These are phyloP conservation scores for Ustilago loliicola DNA, from an alignment of 1,284 basidiomycete species.

Conservation along the genomic window DNA sequence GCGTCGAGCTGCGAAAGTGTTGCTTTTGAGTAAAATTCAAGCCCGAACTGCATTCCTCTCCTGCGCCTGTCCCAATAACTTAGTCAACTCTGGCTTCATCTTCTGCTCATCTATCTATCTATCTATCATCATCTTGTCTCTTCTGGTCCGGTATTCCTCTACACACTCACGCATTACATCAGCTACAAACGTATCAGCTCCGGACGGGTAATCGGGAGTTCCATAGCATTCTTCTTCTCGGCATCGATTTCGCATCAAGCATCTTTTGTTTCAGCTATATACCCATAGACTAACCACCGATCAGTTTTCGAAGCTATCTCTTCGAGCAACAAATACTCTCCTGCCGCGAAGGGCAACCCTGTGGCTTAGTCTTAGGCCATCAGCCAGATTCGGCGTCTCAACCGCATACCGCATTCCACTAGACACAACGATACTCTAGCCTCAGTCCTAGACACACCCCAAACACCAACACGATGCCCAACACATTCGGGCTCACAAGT, in stretches of 20 bases:
- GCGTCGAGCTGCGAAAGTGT: slow-evolving; percentile 20
- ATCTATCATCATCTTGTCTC: slow-evolving; percentile 8
- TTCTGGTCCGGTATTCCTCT: not conserved
- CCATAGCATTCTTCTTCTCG: not conserved
- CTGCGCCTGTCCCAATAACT: not conserved
- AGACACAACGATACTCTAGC: not conserved
- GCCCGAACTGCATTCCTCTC: slow-evolving; percentile 10
- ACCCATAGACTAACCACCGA: not conserved
- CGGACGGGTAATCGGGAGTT: not conserved
- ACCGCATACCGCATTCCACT: not conserved
- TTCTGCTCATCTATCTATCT: not conserved
- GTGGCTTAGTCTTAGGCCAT: too few relatives aligned
- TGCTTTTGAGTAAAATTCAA: slow-evolving; percentile 18
- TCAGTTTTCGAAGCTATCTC: not conserved
- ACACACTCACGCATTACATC: slow-evolving; percentile 5
- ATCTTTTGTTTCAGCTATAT: not conserved
- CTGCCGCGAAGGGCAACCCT: too few relatives aligned
- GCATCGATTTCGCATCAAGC: slow-evolving; percentile 5
- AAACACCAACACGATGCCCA: slow-evolving; percentile 30
- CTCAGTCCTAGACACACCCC: not conserved
- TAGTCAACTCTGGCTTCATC: not conserved
- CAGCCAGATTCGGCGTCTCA: not conserved
- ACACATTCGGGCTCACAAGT: slow-evolving; percentile 53
- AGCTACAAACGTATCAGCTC: not conserved
- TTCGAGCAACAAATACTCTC: too few relatives aligned